phyloP scores from a whole-genome alignment of 2,329 filamentous ascomycete species.

The Lachnellula arida region DNA sequence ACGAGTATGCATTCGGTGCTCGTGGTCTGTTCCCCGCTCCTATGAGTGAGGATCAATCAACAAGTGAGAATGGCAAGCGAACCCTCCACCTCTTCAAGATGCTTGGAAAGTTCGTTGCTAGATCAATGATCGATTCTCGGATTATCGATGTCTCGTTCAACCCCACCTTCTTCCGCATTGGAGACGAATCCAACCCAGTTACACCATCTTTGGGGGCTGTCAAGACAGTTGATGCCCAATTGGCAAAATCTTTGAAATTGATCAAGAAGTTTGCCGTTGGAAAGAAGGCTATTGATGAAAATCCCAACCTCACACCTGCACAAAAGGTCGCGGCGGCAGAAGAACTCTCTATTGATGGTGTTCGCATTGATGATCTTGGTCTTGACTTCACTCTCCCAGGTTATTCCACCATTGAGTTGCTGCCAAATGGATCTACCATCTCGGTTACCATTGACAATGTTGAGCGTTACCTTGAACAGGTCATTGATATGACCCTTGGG shows the following conservation, averaged over 20 bases:
- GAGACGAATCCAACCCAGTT: constrained; percentile 60
- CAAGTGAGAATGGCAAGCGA: constrained; percentile 75
- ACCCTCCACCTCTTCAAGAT: constrained; percentile 86
- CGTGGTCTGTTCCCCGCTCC: constrained; percentile 89
- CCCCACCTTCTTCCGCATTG: constrained; percentile 94
- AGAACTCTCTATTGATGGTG: constrained; percentile 68
- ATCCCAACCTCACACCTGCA: constrained; percentile 57
- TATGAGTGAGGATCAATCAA: constrained; percentile 72
- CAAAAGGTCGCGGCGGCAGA: constrained; percentile 69
- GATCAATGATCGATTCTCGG: constrained; percentile 95
- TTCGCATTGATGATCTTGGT: constrained; percentile 77
- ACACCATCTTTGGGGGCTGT: constrained; percentile 84
- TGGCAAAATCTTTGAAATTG: constrained; percentile 79
- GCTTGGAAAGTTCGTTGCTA: constrained; percentile 93
- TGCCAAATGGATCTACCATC: constrained; percentile 67
- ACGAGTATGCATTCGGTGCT: constrained; percentile 80
- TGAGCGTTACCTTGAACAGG: constrained; percentile 79
- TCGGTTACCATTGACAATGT: constrained; percentile 87
- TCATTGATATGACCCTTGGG: constrained; percentile 89
- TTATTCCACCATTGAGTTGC: constrained; percentile 79
- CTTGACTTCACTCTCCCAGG: constrained; percentile 95
- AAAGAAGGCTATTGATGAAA: constrained; percentile 77
- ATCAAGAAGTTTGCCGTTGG: constrained; percentile 81
- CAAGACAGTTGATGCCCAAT: constrained; percentile 78
- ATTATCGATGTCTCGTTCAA: constrained; percentile 99